Conservation (phyloP, 1,284 basidiomycete genomes). For the Pseudozyma tsukubaensis region DNA sequence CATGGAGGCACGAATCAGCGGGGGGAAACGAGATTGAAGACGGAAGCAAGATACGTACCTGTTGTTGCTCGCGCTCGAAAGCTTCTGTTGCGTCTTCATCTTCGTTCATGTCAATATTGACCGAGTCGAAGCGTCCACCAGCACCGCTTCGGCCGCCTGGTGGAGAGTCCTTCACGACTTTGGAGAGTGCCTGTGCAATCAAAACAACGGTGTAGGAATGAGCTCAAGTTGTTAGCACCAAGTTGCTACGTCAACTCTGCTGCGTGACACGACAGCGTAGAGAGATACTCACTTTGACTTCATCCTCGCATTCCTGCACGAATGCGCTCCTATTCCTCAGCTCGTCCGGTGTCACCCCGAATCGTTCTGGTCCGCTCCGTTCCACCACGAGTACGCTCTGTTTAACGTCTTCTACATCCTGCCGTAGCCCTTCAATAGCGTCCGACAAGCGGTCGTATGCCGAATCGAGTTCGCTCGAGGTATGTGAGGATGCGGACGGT, state of each 20-base stretch:
- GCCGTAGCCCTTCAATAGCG: constrained; percentile 55
- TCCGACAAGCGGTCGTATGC: constrained; percentile 52
- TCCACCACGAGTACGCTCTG: constrained; percentile 63
- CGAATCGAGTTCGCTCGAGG: constrained; percentile 19
- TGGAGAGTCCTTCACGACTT: constrained; percentile 20
- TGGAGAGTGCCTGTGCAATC: constrained; percentile 26
- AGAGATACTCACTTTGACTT: constrained; percentile 40
- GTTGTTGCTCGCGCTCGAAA: constrained; percentile 66
- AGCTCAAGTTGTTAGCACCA: neutral
- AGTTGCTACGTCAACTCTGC: no score
- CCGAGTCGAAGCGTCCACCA: constrained; percentile 22
- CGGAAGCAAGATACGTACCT: constrained; percentile 37
- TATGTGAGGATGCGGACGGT: constrained; percentile 11
- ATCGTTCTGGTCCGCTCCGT: constrained; percentile 59
- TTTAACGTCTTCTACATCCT: constrained; percentile 63
- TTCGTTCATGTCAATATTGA: constrained; percentile 45
- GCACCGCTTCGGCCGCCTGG: constrained; percentile 14
- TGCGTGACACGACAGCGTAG: no score
- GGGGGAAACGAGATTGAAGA: neutral
- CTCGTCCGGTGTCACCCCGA: constrained; percentile 57
- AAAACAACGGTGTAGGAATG: neutral
- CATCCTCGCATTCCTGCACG: constrained; percentile 50
- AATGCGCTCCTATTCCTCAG: constrained; percentile 51
- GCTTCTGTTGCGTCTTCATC: constrained; percentile 55
- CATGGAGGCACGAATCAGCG: neutral